A percentile compares a stretch with the other conserved stretches of the same genome.
These are phyloP conservation scores for Apiospora koreana DNA, from an alignment of 2,329 filamentous ascomycete genomes.

Conservation along the genomic window DNA sequence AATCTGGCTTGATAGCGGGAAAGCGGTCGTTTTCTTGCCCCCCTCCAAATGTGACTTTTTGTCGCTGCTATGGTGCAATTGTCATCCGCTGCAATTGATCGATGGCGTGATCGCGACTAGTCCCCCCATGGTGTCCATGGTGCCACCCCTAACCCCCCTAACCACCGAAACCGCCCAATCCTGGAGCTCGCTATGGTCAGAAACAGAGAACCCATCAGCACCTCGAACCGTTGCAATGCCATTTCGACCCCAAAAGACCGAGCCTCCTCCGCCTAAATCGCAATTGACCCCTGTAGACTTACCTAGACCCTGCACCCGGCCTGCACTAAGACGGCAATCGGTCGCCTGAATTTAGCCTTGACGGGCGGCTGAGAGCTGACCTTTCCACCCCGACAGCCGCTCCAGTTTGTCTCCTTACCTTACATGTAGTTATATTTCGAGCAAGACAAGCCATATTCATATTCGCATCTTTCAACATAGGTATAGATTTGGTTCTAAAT, in stretches of 20 bases:
- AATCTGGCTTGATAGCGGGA: neutral
- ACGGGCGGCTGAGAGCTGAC: constrained; percentile 13
- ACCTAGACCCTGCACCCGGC: neutral
- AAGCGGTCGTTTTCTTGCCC: neutral
- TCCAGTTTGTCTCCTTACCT: no score
- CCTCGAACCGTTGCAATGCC: neutral
- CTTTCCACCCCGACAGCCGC: neutral
- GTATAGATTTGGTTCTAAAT: no score
- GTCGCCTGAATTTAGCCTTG: constrained; percentile 12
- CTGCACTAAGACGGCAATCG: constrained; percentile 5
- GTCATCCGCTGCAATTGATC: constrained; percentile 16
- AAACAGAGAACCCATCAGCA: neutral
- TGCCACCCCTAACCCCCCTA: neutral
- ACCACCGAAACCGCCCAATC: constrained; percentile 9
- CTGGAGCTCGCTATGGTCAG: constrained; percentile 13
- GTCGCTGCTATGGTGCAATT: constrained; percentile 16
- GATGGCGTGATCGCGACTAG: constrained; percentile 18
- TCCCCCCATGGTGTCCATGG: neutral
- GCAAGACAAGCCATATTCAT: neutral
- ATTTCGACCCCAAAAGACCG: neutral
- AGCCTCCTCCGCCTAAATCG: constrained; percentile 6
- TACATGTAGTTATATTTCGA: neutral
- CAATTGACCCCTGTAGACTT: neutral
- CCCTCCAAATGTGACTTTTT: neutral
- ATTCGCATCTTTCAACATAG: neutral